A percentile compares a stretch with the other conserved stretches of the same genome.
Conservation (phyloP, 2,329 filamentous ascomycete genomes). For the Penicillium concentricum region DNA sequence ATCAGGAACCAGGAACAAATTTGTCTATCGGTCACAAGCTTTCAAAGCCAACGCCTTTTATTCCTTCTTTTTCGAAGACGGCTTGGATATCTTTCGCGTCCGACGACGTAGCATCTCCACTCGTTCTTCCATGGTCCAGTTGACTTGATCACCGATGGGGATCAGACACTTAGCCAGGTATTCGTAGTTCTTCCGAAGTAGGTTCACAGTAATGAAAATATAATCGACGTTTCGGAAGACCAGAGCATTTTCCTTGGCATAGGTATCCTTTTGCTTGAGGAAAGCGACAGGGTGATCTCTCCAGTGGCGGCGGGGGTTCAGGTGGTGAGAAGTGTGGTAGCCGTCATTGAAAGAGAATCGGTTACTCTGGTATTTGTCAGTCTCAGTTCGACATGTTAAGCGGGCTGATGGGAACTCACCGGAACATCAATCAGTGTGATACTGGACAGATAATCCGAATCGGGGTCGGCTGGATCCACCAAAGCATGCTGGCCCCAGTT, state of each 20-base stretch:
- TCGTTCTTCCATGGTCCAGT: constrained; percentile 63
- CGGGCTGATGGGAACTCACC: constrained; percentile 50
- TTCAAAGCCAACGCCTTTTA: constrained; percentile 48
- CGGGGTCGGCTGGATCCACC: constrained; percentile 70
- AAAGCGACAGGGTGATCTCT: constrained; percentile 75
- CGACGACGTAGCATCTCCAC: constrained; percentile 63
- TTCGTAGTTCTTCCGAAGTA: constrained; percentile 70
- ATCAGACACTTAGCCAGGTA: constrained; percentile 69
- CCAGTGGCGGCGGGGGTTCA: constrained; percentile 78
- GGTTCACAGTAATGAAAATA: constrained; percentile 67
- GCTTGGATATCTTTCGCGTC: constrained; percentile 59
- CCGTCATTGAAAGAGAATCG: constrained; percentile 58
- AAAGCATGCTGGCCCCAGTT: constrained; percentile 86
- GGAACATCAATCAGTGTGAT: constrained; percentile 77
- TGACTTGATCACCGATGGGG: constrained; percentile 70
- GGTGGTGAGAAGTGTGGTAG: constrained; percentile 72
- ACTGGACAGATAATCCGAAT: constrained; percentile 75
- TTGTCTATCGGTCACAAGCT: background rate
- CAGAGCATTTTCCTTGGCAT: constrained; percentile 65
- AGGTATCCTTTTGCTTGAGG: constrained; percentile 65
- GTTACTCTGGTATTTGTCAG: constrained; percentile 60
- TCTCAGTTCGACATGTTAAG: background rate
- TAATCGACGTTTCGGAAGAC: constrained; percentile 83
- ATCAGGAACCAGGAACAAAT: background rate
- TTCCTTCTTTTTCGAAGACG: constrained; percentile 39